Evolutionary conservation across 805 yeast genomes (phyloP).

Genomic region (Yarrowia sp.): DNA sequence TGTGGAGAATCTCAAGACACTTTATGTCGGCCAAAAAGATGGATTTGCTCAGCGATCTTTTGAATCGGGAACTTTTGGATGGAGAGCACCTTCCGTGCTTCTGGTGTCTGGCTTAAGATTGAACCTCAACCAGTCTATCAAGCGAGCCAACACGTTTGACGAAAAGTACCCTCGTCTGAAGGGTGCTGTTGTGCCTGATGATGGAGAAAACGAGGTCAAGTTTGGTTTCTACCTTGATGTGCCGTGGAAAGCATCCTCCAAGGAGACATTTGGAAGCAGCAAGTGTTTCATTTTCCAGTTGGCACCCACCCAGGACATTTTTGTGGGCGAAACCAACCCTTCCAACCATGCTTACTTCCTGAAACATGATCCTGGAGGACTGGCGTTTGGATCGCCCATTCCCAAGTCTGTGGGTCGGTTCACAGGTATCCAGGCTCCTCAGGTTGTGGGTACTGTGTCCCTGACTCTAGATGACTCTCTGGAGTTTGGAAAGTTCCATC

Average conservation of each 20-base stretch:
- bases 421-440: background rate
- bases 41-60: conserved; percentile 89
- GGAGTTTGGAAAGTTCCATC: conserved; percentile 79
- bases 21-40: conserved; percentile 68
- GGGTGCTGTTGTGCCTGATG: conserved; percentile 21
- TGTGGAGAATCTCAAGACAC: conserved; percentile 46
- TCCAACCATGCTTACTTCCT: conserved; percentile 58
- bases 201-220: conserved; percentile 39
- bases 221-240: conserved; percentile 64
- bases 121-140: background rate
- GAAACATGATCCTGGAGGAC: conserved; percentile 61
- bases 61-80: conserved; percentile 78
- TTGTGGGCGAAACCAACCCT: conserved; percentile 39
- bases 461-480: conserved; percentile 72
- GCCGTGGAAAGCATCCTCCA: conserved; percentile 79
- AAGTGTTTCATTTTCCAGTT: conserved; percentile 61
- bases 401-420: background rate
- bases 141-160: conserved; percentile 23
- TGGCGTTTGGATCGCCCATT: conserved; percentile 71
- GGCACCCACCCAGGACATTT: conserved; percentile 63
- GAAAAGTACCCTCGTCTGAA: conserved; percentile 28
- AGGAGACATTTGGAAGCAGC: conserved; percentile 66
- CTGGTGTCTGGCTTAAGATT: conserved; percentile 60
- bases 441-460: conserved; percentile 71
- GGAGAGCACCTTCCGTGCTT: conserved; percentile 83